Percentiles rank a stretch among this genome's conserved stretches.
Evolutionary conservation across 768 basidiomycete species (phyloP).

Genomic region (Mycena capillaripes): DNA sequence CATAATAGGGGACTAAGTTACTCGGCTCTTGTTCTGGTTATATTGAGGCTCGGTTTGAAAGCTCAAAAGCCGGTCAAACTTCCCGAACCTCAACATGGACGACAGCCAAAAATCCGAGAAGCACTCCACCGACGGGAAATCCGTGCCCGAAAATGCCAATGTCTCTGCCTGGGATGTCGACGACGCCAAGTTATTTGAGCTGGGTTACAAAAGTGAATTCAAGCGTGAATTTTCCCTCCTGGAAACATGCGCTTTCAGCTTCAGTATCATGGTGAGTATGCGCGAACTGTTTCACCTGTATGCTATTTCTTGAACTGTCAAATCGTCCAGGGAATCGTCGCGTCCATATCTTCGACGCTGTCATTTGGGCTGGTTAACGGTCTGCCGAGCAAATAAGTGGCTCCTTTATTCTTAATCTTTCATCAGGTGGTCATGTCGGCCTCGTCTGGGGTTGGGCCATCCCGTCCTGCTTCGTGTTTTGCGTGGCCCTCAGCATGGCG

Average conservation of each 20-base stretch:
- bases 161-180: constrained; percentile 59
- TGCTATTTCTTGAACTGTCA: constrained; percentile 58
- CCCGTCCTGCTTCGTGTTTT: constrained; percentile 76
- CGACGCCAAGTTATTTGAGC: constrained; percentile 69
- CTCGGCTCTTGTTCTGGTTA: background rate
- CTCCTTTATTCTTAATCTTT: background rate
- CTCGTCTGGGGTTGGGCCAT: constrained; percentile 86
- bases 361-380: constrained; percentile 75
- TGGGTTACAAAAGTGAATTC: constrained; percentile 74
- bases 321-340: constrained; percentile 72
- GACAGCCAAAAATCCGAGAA: constrained; percentile 21
- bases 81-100: constrained; percentile 14
- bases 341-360: constrained; percentile 76
- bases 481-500: constrained; percentile 79
- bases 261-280: constrained; percentile 64
- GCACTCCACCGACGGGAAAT: background rate
- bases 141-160: constrained; percentile 22
- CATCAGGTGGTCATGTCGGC: constrained; percentile 78
- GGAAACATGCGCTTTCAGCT: constrained; percentile 76
- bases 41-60: background rate
- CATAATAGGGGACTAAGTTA: background rate
- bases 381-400: constrained; percentile 31
- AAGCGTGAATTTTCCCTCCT: constrained; percentile 80
- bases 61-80: background rate
- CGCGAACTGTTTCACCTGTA: constrained; percentile 38